These are phyloP conservation scores for Ophiostoma tasmaniense DNA, from an alignment of 2,329 filamentous ascomycete genomes.

Conservation along the genomic window DNA sequence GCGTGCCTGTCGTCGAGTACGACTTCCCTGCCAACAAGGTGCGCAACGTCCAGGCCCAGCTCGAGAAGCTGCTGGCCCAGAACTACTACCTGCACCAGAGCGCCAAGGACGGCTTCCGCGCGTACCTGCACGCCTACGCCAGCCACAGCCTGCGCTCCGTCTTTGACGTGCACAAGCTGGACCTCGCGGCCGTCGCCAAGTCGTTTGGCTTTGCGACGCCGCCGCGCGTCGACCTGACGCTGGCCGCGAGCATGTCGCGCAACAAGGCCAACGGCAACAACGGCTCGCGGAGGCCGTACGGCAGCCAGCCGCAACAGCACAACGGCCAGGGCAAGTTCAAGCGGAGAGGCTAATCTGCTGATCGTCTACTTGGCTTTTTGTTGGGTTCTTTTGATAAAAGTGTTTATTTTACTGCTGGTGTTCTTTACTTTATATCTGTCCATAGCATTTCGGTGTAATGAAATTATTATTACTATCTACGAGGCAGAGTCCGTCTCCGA, in stretches of 20 bases:
- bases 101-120: conserved; percentile 69
- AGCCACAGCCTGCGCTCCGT: conserved; percentile 75
- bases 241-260: conserved; percentile 67
- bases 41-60: conserved; percentile 77
- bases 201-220: conserved; percentile 72
- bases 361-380: too few relatives aligned
- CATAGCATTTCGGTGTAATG: conserved; percentile 5
- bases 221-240: conserved; percentile 67
- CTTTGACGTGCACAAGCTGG: conserved; percentile 74
- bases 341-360: conserved; percentile 2
- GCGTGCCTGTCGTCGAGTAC: conserved; percentile 91
- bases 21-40: conserved; percentile 92
- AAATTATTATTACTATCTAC: neutral
- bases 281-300: conserved; percentile 53
- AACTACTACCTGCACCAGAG: conserved; percentile 97
- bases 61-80: conserved; percentile 87
- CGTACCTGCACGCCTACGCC: conserved; percentile 91
- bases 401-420: neutral
- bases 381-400: neutral
- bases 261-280: conserved; percentile 51
- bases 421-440: neutral
- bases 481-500: too few relatives aligned
- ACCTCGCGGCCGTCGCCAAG: conserved; percentile 76
- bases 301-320: conserved; percentile 63
- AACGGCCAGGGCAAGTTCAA: conserved; percentile 18